Evolutionary conservation across 169 alveolate genomes (phyloP), one percentile per base, ranked within the genome.

Genomic region (Plasmodium reichenowi): DNA sequence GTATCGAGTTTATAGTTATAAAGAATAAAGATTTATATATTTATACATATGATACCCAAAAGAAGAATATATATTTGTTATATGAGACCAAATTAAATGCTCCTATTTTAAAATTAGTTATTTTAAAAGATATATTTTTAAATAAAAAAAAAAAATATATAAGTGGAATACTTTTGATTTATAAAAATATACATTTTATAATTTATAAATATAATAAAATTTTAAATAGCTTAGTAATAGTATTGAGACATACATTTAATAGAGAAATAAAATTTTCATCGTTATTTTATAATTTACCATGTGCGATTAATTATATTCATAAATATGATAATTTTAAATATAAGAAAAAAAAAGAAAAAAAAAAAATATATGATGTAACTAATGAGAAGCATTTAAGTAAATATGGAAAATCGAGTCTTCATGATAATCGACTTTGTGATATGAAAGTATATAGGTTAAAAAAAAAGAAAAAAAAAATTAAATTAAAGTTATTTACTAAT

Each of bases 11-110:
- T 12, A 38, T 76, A 1, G 9, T 76, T 26, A 43, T 76, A 43
- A 76, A 76, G 52, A 76, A 76, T 64, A 76, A 64, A 76, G 74
- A 76, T 50, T 67, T 76, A 20, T 64, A 67, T 56, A 76, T 76
- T 64, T 76, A 76, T 20, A 45, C 4, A 8, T 76, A 24, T 67
- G 26, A 74, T 38, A 59, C 10, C 43, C 15, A 48, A 7, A 76
- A 54, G 8, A 76, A 22, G 66, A 52, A 26, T 63, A 48, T 9
- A 22, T 22, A 15, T 26, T 70, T 76, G 5, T 7, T 76, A 7
- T 76, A 76, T 54, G 88, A 76, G 22, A 76, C 88, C 3, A 76
- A 76, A 67, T 43, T 76, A 20, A 76, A 76, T 54, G 88, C 52
- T 50, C 47, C 74, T n/a, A 75, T 76, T 1, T 38, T 76, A 38